A percentile compares a stretch with the other conserved stretches of the same genome.
phyloP scores from a whole-genome alignment of 805 yeast genomes.

The Hanseniaspora mollemarum region DNA sequence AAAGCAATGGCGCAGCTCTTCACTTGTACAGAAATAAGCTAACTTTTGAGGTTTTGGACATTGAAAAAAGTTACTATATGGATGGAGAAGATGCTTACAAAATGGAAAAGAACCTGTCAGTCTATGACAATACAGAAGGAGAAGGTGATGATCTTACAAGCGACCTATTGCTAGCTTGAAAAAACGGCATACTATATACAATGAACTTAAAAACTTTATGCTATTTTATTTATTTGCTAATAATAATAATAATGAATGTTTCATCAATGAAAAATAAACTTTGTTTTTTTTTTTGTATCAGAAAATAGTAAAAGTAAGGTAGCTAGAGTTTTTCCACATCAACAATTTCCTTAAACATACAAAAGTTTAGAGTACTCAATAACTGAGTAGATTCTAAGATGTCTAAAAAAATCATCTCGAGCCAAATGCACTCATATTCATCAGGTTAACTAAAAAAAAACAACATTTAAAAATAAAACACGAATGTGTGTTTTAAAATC shows the following conservation, averaged over 20 bases:
- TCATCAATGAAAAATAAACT: background rate
- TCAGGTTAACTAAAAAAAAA: slow-evolving; percentile 37
- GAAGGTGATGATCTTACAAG: slow-evolving; percentile 46
- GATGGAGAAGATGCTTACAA: slow-evolving; percentile 97
- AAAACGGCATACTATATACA: background rate
- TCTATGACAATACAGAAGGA: slow-evolving; percentile 43
- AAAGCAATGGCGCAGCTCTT: slow-evolving; percentile 85
- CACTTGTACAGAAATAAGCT: slow-evolving; percentile 82
- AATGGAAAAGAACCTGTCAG: slow-evolving; percentile 61
- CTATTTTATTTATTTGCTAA: too few relatives aligned
- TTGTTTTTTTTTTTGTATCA: slow-evolving; percentile 30
- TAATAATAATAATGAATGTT: slow-evolving; percentile 15
- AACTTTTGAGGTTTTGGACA: slow-evolving; percentile 64
- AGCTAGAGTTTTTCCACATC: slow-evolving; percentile 98
- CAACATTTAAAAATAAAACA: background rate
- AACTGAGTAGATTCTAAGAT: slow-evolving; percentile 15
- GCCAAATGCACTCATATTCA: slow-evolving; percentile 99
- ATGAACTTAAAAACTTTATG: too few relatives aligned
- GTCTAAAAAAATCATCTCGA: slow-evolving; percentile 49
- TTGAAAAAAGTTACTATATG: slow-evolving; percentile 84
- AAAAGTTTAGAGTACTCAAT: slow-evolving; percentile 24
- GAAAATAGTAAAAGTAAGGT: slow-evolving; percentile 63
- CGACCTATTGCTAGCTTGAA: slow-evolving; percentile 28
- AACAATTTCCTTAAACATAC: slow-evolving; percentile 39
- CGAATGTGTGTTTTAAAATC: background rate